A percentile compares a stretch with the other conserved stretches of the same genome.
These are phyloP conservation scores for Voacanga thouarsii DNA, from an alignment of 257 asterid genomes.

Conservation along the genomic window DNA sequence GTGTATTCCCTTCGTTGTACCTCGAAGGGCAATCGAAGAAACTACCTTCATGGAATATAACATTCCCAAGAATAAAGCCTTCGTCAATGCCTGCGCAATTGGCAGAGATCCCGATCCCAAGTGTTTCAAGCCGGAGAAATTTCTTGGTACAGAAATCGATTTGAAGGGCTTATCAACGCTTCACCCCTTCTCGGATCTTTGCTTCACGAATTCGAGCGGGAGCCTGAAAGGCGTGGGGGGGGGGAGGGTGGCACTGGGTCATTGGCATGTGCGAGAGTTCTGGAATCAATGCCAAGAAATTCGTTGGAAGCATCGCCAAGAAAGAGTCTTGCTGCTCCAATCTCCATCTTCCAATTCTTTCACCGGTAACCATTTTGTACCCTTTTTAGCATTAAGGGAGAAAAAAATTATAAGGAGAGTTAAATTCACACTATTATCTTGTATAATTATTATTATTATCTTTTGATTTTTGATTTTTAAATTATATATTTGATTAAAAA, in stretches of 20 bases:
- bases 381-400: no score
- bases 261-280: conserved; percentile 35
- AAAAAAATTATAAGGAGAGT: no score
- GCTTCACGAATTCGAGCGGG: conserved; percentile 37
- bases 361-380: no score
- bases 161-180: conserved; percentile 58
- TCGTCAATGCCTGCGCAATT: conserved; percentile 53
- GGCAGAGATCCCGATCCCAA: conserved; percentile 59
- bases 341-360: no score
- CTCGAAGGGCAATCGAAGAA: conserved; percentile 47
- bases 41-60: conserved; percentile 46
- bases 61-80: conserved; percentile 45
- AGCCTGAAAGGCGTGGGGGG: no score
- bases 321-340: no score
- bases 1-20: conserved; percentile 47
- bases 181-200: conserved; percentile 31
- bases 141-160: conserved; percentile 38
- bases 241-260: no score
- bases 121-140: conserved; percentile 51
- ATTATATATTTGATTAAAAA: no score
- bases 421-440: no score
- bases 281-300: conserved; percentile 29
- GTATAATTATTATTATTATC: no score
- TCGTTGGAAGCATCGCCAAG: conserved; percentile 29
- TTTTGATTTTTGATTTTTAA: no score